These are phyloP conservation scores for Phytophthora sp. DNA, from an alignment of 352 stramenopile genomes.

Conservation along the genomic window DNA sequence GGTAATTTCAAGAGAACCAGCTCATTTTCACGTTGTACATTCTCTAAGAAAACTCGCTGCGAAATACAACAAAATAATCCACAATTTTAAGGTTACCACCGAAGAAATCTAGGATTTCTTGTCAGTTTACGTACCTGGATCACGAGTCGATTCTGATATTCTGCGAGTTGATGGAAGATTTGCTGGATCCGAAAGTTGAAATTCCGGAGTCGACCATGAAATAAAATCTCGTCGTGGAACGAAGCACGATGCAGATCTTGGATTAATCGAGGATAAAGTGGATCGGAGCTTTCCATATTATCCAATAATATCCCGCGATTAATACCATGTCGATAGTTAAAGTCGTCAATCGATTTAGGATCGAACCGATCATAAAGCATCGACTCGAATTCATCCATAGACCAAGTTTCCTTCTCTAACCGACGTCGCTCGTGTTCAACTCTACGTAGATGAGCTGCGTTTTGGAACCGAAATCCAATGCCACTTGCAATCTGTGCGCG, in stretches of 20 bases:
- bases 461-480: conserved; percentile 41
- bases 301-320: conserved; percentile 42
- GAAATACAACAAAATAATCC: neutral
- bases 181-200: conserved; percentile 71
- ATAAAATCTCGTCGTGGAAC: conserved; percentile 70
- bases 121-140: conserved; percentile 63
- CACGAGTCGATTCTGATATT: conserved; percentile 48
- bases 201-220: conserved; percentile 71
- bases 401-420: conserved; percentile 70
- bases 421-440: conserved; percentile 71
- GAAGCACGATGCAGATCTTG: conserved; percentile 61
- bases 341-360: conserved; percentile 69
- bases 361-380: conserved; percentile 66
- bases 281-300: conserved; percentile 39
- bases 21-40: conserved; percentile 49
- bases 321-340: conserved; percentile 75
- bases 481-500: conserved; percentile 54
- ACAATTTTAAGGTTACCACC: neutral
- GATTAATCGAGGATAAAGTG: conserved; percentile 54
- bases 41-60: conserved; percentile 61
- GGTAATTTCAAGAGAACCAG: conserved; percentile 62
- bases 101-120: too few relatives aligned
- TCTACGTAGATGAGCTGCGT: conserved; percentile 43
- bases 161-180: conserved; percentile 47
- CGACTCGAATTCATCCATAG: conserved; percentile 55